phyloP scores from a whole-genome alignment of 305 asterid genomes.

The Fraxinus nigra region DNA sequence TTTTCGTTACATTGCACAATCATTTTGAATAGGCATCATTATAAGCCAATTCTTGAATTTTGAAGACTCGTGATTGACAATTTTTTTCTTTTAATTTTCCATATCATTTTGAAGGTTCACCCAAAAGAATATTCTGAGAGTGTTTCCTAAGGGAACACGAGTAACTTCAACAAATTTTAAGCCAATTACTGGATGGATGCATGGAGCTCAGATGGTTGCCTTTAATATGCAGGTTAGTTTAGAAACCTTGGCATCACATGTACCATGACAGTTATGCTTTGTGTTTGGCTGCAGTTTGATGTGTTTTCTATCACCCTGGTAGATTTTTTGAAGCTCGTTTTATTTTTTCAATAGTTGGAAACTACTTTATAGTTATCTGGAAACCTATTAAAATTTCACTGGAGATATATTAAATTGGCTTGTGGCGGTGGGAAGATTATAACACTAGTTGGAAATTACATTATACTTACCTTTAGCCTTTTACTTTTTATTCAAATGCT shows the following conservation, averaged over 20 bases:
- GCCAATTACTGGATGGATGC: slow-evolving; percentile 82
- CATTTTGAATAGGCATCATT: background rate
- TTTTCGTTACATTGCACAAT: background rate
- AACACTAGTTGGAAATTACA: background rate
- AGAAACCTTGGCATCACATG: background rate
- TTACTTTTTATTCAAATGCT: background rate
- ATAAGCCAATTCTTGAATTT: background rate
- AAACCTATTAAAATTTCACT: background rate
- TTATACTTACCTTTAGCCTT: background rate
- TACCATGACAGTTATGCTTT: background rate
- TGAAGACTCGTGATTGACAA: background rate
- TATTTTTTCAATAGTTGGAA: background rate
- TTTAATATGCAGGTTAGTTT: slow-evolving; percentile 81
- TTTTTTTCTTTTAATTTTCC: background rate
- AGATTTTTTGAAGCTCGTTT: background rate
- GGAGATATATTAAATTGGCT: background rate
- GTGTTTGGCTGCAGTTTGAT: background rate
- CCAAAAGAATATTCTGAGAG: slow-evolving; percentile 71
- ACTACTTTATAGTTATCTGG: background rate
- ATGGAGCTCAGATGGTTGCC: slow-evolving; percentile 97
- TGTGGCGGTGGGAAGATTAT: background rate
- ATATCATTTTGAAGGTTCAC: slow-evolving; percentile 51
- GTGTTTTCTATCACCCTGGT: background rate
- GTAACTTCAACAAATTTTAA: slow-evolving; percentile 85
- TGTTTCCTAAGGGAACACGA: slow-evolving; percentile 85